Evolutionary conservation across 2,329 filamentous ascomycete genomes (phyloP), one percentile per base, ranked within the genome.

Genomic region (Sporothrix globosa): DNA sequence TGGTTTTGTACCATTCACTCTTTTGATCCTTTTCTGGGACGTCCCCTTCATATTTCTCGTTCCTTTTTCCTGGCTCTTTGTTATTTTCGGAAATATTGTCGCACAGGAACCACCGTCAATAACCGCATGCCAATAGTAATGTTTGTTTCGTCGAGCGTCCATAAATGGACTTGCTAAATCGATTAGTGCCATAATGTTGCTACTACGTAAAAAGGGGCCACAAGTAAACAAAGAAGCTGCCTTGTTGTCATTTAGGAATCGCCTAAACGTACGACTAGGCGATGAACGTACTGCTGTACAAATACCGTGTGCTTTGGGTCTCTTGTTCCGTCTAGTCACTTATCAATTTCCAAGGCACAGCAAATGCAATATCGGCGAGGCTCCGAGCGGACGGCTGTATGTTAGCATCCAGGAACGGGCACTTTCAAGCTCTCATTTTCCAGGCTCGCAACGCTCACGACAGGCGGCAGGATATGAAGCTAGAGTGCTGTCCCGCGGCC

Each of bases 291-390:
- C 27, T 19, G 21, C n/a, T 11, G 2, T 17, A 34, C 9, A 65
- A 11, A 65, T 50, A 65, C 61, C 61, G 24, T 65, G 61, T 48
- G 44, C 44, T 50, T 34, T 21, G 46, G 56, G n/a, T n/a, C 48
- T 21, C 9, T 54, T 50, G 11, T 44, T 4, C 11, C 41, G 41
- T 39, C 10, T 41, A 60, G 17, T 24, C 17, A 5, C 39, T 61
- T 14, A 46, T 27, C 4, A 14, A 17, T n/a, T 7, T 56, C 56
- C 19, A n/a, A 41, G 10, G 19, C 48, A n/a, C 19, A 21, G 30
- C 19, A 53, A 21, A 41, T 19, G 46, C 30, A 53, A 53, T 53
- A 67, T 53, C 30, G 19, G 61, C 41, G 44, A 65, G 61, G 44
- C 61, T 65, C 61, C 50, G 44, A 50, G 44, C 61, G 24, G 46